phyloP scores from a whole-genome alignment of 225 moss, liverwort and hornwort genomes.

The Antitrichia curtipendula region DNA sequence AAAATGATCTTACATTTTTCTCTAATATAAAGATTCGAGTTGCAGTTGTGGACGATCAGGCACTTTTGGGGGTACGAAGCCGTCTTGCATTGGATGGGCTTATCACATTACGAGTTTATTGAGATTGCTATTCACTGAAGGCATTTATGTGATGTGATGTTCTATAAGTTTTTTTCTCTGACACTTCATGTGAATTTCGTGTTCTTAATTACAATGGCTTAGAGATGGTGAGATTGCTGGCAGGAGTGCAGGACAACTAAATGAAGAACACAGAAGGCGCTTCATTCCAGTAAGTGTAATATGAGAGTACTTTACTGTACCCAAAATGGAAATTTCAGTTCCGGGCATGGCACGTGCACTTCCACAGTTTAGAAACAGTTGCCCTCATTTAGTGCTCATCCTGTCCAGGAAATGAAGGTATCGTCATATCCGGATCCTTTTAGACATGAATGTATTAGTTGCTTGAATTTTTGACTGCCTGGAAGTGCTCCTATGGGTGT shows the following conservation, averaged over 20 bases:
- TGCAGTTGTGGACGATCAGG: neutral
- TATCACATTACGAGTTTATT: neutral
- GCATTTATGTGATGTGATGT: neutral
- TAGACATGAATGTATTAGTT: neutral
- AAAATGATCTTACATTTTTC: neutral
- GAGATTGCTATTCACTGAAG: neutral
- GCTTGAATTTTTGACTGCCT: neutral
- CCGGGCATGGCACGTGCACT: neutral
- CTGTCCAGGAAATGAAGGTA: neutral
- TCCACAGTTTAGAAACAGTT: constrained; percentile 5
- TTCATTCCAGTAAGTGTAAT: neutral
- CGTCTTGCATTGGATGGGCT: neutral
- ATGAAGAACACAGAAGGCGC: neutral
- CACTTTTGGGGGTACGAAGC: neutral
- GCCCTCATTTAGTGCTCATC: neutral
- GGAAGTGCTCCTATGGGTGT: neutral
- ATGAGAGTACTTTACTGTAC: neutral
- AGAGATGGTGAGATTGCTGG: neutral
- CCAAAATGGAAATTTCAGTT: neutral
- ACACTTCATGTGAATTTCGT: neutral
- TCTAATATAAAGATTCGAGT: neutral
- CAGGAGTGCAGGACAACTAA: neutral
- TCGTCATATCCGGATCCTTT: neutral
- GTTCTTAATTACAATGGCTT: neutral
- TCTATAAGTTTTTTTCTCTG: neutral